Conservation (phyloP, 1,284 basidiomycete genomes). For the Irpex lacteus region DNA sequence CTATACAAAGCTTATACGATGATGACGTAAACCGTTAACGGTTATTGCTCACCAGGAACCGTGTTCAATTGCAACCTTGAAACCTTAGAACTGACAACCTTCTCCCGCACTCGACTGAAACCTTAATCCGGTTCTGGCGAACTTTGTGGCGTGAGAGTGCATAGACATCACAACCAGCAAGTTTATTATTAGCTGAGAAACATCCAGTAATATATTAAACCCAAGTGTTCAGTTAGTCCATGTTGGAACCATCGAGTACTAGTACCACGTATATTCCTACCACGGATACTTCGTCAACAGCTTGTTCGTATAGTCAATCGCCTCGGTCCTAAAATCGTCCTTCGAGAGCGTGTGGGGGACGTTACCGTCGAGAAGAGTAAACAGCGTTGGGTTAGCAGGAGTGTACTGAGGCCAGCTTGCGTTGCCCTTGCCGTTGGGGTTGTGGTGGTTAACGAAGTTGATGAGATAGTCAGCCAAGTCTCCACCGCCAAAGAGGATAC, state of each 20-base stretch:
- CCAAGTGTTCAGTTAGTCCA: background rate
- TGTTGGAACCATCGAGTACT: background rate
- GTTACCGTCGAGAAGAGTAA: slow-evolving; percentile 24
- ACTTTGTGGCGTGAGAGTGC: background rate
- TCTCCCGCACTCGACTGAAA: background rate
- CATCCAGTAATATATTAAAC: background rate
- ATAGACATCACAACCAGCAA: background rate
- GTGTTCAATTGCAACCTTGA: too few species aligned
- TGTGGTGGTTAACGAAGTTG: slow-evolving; percentile 25
- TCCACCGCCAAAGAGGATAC: slow-evolving; percentile 19
- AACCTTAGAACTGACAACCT: background rate
- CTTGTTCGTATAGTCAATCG: slow-evolving; percentile 30
- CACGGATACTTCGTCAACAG: background rate
- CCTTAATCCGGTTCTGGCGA: background rate
- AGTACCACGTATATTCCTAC: background rate
- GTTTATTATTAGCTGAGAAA: background rate
- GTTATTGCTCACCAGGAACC: too few species aligned
- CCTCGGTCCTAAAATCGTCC: slow-evolving; percentile 19
- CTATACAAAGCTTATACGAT: too few species aligned
- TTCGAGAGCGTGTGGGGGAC: slow-evolving; percentile 23
- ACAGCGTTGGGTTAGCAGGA: slow-evolving; percentile 15
- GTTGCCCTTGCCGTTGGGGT: slow-evolving; percentile 23
- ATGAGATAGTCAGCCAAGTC: slow-evolving; percentile 24
- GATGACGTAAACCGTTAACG: too few species aligned
- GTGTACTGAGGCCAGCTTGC: slow-evolving; percentile 21